Percentiles rank a stretch among this genome's conserved stretches.
phyloP scores from a whole-genome alignment of 108 stramenopile genomes.

The Pseudonitzschia pungens region DNA sequence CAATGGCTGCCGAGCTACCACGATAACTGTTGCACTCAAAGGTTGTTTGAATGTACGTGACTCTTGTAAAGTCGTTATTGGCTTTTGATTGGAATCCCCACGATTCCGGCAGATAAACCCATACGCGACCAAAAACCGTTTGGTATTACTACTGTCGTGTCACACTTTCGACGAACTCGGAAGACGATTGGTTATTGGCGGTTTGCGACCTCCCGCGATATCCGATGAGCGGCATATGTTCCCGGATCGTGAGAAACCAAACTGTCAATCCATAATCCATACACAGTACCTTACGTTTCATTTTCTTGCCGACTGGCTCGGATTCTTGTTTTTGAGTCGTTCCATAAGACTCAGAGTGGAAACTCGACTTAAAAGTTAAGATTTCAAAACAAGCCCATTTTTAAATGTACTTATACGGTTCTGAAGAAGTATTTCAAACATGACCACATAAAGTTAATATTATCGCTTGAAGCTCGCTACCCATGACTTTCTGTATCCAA shows the following conservation, averaged over 20 bases:
- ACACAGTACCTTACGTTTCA: neutral
- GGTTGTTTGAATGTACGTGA: neutral
- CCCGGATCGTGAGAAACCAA: neutral
- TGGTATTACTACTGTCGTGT: neutral
- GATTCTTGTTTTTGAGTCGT: constrained; percentile 6
- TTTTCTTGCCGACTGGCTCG: neutral
- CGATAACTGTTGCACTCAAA: neutral
- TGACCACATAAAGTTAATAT: neutral
- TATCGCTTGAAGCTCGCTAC: neutral
- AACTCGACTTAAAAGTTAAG: neutral
- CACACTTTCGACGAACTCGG: neutral
- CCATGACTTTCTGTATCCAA: neutral
- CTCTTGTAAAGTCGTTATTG: neutral
- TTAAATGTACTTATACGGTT: neutral
- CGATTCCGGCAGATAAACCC: neutral
- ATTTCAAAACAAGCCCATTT: neutral
- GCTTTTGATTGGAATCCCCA: neutral
- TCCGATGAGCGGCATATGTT: neutral
- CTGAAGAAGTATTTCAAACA: neutral
- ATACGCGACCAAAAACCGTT: constrained; percentile 7
- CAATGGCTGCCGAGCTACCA: no score
- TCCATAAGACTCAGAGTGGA: neutral
- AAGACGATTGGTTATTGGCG: neutral
- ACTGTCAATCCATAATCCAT: no score
- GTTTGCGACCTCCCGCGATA: neutral